Evolutionary conservation across 1,284 basidiomycete species (phyloP).

Genomic region (Cryptococcus sp.): DNA sequence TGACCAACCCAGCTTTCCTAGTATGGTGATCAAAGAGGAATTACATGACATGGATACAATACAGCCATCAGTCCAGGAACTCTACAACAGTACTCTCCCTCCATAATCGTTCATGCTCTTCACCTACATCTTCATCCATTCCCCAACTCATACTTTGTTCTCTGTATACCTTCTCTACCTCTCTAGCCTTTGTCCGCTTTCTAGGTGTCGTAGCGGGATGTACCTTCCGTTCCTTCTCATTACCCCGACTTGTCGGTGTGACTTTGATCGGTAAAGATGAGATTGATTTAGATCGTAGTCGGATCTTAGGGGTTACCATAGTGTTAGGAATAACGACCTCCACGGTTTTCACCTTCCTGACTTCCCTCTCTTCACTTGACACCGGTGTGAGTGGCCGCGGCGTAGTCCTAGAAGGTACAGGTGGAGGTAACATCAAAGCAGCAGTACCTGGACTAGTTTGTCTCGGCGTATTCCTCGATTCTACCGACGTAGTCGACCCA

Average conservation of each 20-base stretch:
- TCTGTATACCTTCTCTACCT: conserved; percentile 12
- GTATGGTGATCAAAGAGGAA: no score
- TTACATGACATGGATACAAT: no score
- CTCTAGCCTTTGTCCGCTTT: conserved; percentile 8
- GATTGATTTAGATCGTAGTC: not conserved
- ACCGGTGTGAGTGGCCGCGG: not conserved
- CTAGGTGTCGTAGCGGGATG: conserved; percentile 7
- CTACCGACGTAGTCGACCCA: conserved; percentile 2
- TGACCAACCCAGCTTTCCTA: no score
- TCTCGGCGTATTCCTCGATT: not conserved
- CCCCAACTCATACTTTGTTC: conserved; percentile 37
- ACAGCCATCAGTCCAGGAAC: not conserved
- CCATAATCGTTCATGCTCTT: conserved; percentile 27
- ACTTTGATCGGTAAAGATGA: not conserved
- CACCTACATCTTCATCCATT: conserved; percentile 32
- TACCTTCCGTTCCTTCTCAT: not conserved
- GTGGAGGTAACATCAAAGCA: conserved; percentile 26
- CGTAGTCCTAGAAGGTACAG: conserved; percentile 13
- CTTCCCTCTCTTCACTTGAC: not conserved
- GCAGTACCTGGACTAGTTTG: conserved; percentile 3
- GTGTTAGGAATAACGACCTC: not conserved
- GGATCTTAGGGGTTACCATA: not conserved
- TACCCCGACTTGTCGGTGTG: not conserved
- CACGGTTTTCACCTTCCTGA: not conserved
- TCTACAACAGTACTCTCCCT: conserved; percentile 29